Evolutionary conservation across 805 yeast genomes (phyloP).

Genomic region (Metschnikowia cerradonensis): DNA sequence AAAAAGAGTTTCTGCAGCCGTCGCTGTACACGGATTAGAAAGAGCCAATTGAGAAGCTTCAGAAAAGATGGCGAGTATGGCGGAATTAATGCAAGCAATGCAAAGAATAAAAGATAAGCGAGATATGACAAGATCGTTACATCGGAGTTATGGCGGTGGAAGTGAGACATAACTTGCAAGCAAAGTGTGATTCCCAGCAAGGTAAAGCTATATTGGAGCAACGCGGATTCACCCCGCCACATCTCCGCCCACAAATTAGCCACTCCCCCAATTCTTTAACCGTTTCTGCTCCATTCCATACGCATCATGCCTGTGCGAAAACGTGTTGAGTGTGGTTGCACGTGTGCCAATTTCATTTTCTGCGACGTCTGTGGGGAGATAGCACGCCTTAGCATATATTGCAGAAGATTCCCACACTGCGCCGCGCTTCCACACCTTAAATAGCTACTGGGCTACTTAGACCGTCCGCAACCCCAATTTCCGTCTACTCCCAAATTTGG

Average conservation of each 20-base stretch:
- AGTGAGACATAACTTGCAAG: background rate
- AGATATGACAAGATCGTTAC: background rate
- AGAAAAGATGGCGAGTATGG: background rate
- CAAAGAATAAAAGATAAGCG: slow-evolving; percentile 1
- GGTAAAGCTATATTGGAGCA: background rate
- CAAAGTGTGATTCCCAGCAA: background rate
- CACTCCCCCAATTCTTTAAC: background rate
- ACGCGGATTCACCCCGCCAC: background rate
- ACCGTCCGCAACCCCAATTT: background rate
- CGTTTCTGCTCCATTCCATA: background rate
- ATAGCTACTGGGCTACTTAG: background rate
- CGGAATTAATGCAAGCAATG: background rate
- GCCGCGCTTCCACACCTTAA: background rate
- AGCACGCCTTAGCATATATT: slow-evolving; percentile 1
- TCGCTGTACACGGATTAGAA: background rate
- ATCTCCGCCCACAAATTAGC: background rate
- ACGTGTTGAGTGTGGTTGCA: slow-evolving; percentile 2
- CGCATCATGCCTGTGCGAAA: background rate
- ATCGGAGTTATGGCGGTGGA: background rate
- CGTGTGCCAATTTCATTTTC: slow-evolving; percentile 3
- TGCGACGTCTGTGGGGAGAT: background rate
- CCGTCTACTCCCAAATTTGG: background rate
- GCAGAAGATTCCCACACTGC: slow-evolving; percentile 1
- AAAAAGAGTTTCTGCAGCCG: slow-evolving; percentile 1
- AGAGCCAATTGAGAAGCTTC: background rate